These are phyloP conservation scores for Salisapilia sapeloensis DNA, from an alignment of 352 stramenopile genomes.

Conservation along the genomic window DNA sequence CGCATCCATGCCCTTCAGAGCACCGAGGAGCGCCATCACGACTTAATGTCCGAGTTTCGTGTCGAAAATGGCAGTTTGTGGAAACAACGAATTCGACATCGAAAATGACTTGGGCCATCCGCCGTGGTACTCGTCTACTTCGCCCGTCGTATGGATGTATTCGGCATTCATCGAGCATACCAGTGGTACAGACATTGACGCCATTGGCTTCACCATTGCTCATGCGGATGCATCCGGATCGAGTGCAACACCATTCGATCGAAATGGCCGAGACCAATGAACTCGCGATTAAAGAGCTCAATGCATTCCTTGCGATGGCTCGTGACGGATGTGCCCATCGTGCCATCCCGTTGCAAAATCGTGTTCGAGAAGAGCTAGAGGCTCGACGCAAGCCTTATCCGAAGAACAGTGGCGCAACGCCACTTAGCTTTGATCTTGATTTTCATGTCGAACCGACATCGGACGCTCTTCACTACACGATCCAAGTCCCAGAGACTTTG, in stretches of 20 bases:
- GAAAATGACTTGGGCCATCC: no score
- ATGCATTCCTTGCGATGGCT: constrained; percentile 54
- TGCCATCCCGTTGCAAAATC: constrained; percentile 27
- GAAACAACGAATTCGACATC: no score
- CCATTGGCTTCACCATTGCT: constrained; percentile 47
- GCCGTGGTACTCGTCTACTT: no score
- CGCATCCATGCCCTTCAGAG: constrained; percentile 38
- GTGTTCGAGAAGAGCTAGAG: constrained; percentile 16
- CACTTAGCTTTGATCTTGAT: constrained; percentile 26
- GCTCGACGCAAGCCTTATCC: no score
- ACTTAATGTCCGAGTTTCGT: no score
- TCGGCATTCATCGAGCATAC: no score
- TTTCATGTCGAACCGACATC: constrained; percentile 21
- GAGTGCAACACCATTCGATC: constrained; percentile 24
- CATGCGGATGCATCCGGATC: constrained; percentile 50
- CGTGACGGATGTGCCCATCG: constrained; percentile 52
- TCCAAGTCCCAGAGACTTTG: constrained; percentile 28
- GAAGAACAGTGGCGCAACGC: constrained; percentile 6
- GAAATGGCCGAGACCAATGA: constrained; percentile 34
- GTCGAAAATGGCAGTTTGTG: no score
- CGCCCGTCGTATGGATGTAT: no score
- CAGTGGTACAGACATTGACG: no score
- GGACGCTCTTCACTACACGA: constrained; percentile 13
- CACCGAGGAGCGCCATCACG: no score
- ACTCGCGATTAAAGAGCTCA: constrained; percentile 61